Conservation (phyloP, 495 filamentous ascomycete species). For the Aspergillus baeticus region DNA sequence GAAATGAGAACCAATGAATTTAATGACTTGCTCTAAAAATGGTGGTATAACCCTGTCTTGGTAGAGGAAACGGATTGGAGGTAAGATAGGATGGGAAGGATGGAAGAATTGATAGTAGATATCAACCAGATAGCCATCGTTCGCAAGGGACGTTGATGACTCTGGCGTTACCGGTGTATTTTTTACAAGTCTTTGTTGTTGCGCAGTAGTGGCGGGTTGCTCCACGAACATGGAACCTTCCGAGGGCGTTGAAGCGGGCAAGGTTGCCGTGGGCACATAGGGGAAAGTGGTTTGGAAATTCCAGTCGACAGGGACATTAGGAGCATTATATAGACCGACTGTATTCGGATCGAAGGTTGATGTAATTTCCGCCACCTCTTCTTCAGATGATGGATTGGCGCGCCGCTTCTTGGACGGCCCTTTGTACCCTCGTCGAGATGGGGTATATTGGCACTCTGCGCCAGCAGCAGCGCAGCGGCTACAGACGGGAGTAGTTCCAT, state of each 20-base stretch:
- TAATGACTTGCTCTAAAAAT: conserved; percentile 46
- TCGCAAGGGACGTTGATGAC: conserved; percentile 32
- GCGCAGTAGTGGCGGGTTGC: conserved; percentile 13
- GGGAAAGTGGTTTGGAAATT: conserved; percentile 20
- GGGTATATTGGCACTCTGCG: conserved; percentile 42
- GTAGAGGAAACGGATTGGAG: conserved; percentile 33
- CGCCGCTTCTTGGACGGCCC: conserved; percentile 48
- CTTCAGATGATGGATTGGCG: conserved; percentile 37
- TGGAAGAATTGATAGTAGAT: conserved; percentile 49
- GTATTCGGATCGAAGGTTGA: conserved; percentile 18
- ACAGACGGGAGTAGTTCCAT: conserved; percentile 42
- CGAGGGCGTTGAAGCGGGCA: conserved; percentile 19
- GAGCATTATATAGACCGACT: conserved; percentile 21
- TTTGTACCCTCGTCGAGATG: conserved; percentile 49
- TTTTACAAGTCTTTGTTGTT: conserved; percentile 15
- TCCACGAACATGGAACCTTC: conserved; percentile 27
- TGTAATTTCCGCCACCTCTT: conserved; percentile 23
- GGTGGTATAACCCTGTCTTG: conserved; percentile 25
- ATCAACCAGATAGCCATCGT: conserved; percentile 46
- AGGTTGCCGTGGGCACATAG: conserved; percentile 27
- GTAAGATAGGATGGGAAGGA: conserved; percentile 44
- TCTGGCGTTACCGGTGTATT: conserved; percentile 42
- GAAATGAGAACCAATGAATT: conserved; percentile 47
- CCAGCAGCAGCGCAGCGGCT: conserved; percentile 37
- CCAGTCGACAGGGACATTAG: conserved; percentile 35